Evolutionary conservation across 78 protist species (phyloP), one percentile per base, ranked within the genome.

Genomic region (Guillardia theta): DNA sequence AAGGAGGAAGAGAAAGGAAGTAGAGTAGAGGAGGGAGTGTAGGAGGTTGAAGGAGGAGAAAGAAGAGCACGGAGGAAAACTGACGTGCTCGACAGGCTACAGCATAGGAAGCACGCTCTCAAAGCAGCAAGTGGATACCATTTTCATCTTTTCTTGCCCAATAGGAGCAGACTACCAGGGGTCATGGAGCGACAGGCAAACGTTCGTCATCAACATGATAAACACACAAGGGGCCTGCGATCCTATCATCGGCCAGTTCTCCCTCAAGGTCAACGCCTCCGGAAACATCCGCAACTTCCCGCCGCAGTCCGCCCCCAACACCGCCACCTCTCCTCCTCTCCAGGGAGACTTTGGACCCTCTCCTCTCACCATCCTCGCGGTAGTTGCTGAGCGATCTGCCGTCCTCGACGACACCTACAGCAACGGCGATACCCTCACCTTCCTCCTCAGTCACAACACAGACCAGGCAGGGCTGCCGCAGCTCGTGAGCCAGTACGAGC

Each of bases 321-420:
- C n/a, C 46, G 83, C 83, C 21, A 22, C 36, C 83, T 70, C 83
- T 24, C 83, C 83, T 36, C 45, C 83, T 12, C 83, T 70, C 41
- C 12, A 15, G 24, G 90, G 90, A 19, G 48, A 78, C 90, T 78
- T 78, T 36, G 90, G 90, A 36, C 90, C 90, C 45, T 43, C 53
- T 10, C 18, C 18, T 30, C 21, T 36, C 24, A 22, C 12, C 48
- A 78, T 44, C 21, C 21, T n/a, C 10, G 44, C 21, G 37, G 18
- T 78, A 10, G 45, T n/a, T 6, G 90, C 90, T 22, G 36, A 24
- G 41, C 46, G 21, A 12, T 22, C 36, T 43, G 83, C 27, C 83
- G 36, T 12, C 10, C 83, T 70, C 10, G 83, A 70, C 83, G 9
- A 12, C 83, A 10, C 33, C 33, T 70, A 33, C 83, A 24, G 83